These are phyloP conservation scores for Boletus pseudo-olivaceus DNA, from an alignment of 768 basidiomycete genomes.

Conservation along the genomic window DNA sequence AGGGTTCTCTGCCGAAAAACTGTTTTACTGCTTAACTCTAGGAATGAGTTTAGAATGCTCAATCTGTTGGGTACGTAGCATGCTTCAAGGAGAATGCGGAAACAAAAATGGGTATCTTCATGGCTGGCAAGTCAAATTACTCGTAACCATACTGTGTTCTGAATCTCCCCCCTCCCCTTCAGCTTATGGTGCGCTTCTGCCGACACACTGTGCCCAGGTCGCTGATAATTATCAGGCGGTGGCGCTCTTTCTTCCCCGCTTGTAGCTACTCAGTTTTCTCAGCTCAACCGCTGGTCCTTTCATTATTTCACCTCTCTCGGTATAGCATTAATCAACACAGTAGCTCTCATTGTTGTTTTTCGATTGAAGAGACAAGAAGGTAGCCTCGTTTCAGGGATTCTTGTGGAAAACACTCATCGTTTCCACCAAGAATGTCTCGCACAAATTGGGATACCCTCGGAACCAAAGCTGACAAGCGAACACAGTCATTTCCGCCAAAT, in stretches of 20 bases:
- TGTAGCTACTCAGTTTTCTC: slow-evolving; percentile 52
- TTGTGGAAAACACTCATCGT: background rate
- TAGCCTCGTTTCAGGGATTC: slow-evolving; percentile 15
- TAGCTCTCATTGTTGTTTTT: slow-evolving; percentile 54
- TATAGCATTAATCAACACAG: slow-evolving; percentile 54
- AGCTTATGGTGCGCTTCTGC: slow-evolving; percentile 12
- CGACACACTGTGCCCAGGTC: background rate
- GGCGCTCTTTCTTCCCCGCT: slow-evolving; percentile 52
- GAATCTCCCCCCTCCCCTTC: background rate
- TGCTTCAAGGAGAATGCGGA: slow-evolving; percentile 52
- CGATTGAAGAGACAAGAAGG: slow-evolving; percentile 66
- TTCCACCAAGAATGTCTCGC: slow-evolving; percentile 33
- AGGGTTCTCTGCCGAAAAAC: background rate
- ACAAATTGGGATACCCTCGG: slow-evolving; percentile 32
- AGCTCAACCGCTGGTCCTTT: slow-evolving; percentile 35
- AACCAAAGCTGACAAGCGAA: slow-evolving; percentile 21
- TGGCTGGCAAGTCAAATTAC: slow-evolving; percentile 30
- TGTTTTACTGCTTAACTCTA: background rate
- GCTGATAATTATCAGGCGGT: slow-evolving; percentile 27
- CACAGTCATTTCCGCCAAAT: slow-evolving; percentile 47
- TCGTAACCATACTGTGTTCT: background rate
- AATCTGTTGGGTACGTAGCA: slow-evolving; percentile 69
- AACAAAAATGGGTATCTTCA: slow-evolving; percentile 69
- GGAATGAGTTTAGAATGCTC: slow-evolving; percentile 50
- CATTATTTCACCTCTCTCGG: slow-evolving; percentile 55